Evolutionary conservation across 2,329 filamentous ascomycete genomes (phyloP).

Genomic region (Nemania diffusa): DNA sequence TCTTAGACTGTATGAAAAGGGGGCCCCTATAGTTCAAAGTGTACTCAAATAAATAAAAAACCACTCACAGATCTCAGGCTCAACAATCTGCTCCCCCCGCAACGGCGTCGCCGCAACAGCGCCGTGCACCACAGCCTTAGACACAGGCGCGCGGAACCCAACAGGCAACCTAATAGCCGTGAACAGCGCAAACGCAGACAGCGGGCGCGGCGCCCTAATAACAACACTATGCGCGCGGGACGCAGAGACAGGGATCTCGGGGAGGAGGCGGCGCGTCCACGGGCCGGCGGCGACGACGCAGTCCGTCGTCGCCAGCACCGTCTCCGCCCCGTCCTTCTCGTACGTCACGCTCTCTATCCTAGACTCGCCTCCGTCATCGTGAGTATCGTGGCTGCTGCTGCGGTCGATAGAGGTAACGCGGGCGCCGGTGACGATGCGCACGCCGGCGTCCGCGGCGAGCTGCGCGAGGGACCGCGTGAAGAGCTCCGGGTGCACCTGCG

Average conservation of each 20-base stretch:
- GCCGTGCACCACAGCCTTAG: conserved; percentile 35
- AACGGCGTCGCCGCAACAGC: conserved; percentile 32
- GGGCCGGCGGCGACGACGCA: conserved; percentile 56
- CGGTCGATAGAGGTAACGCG: conserved; percentile 45
- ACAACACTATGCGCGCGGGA: conserved; percentile 60
- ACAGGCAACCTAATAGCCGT: conserved; percentile 73
- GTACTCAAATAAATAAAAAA: too few species aligned
- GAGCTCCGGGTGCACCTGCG: conserved; percentile 80
- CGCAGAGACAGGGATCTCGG: conserved; percentile 55
- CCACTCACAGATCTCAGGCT: conserved; percentile 73
- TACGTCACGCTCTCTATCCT: conserved; percentile 48
- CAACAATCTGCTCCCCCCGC: conserved; percentile 58
- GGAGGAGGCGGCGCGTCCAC: conserved; percentile 58
- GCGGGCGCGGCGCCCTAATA: conserved; percentile 52
- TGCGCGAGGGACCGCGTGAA: conserved; percentile 79
- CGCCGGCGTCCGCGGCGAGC: conserved; percentile 71
- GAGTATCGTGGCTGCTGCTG: too few species aligned
- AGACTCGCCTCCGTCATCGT: conserved; percentile 33
- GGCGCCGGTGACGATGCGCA: conserved; percentile 58
- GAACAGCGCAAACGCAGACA: conserved; percentile 74
- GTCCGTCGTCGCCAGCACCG: conserved; percentile 45
- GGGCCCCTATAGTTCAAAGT: neutral
- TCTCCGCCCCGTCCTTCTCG: conserved; percentile 41
- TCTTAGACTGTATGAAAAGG: neutral
- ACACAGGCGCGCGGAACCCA: conserved; percentile 56